Conservation (phyloP, 441 rosid species). For the Biscutella laevigata region DNA sequence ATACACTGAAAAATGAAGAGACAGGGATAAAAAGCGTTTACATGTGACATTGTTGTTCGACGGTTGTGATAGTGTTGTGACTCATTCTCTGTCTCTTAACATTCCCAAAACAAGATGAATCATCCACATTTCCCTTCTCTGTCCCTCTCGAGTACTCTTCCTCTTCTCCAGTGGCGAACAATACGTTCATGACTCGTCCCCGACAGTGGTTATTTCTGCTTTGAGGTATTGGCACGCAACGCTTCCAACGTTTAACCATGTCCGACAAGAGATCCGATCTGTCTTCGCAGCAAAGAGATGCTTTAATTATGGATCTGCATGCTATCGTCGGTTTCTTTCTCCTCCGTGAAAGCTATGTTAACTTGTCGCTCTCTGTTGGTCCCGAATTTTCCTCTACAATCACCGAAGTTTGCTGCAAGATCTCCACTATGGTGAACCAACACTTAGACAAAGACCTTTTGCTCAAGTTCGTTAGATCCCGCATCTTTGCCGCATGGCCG, state of each 20-base stretch:
- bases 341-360: slow-evolving; percentile 53
- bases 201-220: slow-evolving; percentile 93
- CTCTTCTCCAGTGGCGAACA: slow-evolving; percentile 78
- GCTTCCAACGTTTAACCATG: slow-evolving; percentile 75
- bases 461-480: slow-evolving; percentile 28
- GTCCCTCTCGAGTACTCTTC: slow-evolving; percentile 52
- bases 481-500: slow-evolving; percentile 27
- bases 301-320: slow-evolving; percentile 67
- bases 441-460: slow-evolving; percentile 53
- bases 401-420: slow-evolving; percentile 72
- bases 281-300: slow-evolving; percentile 89
- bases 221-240: slow-evolving; percentile 65
- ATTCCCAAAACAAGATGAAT: slow-evolving; percentile 61
- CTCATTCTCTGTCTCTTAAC: slow-evolving; percentile 79
- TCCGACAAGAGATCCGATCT: slow-evolving; percentile 85
- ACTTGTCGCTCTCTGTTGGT: slow-evolving; percentile 78
- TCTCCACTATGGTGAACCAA: slow-evolving; percentile 55
- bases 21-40: neutral
- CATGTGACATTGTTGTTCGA: slow-evolving; percentile 24
- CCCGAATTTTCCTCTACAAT: slow-evolving; percentile 71
- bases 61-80: slow-evolving; percentile 37
- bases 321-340: slow-evolving; percentile 43
- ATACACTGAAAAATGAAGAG: neutral
- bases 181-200: slow-evolving; percentile 78
- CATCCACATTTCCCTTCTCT: slow-evolving; percentile 67